Evolutionary conservation across 148 eudicot species (phyloP).

Genomic region (Arbutus unedo): DNA sequence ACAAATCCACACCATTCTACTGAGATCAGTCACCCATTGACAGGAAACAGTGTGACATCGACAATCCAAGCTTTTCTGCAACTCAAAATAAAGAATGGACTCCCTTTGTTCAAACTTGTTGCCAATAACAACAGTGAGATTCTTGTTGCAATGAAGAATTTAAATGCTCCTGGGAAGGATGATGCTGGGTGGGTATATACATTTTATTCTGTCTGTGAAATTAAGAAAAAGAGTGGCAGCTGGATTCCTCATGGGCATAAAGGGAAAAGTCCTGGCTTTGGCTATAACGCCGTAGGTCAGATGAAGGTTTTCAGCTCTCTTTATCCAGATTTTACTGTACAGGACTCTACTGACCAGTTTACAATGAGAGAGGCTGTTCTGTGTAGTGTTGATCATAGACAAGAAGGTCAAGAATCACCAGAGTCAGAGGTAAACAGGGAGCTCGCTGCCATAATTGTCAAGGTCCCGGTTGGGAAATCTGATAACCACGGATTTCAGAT

Average conservation of each 20-base stretch:
- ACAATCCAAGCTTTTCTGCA: conserved; percentile 62
- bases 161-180: conserved; percentile 38
- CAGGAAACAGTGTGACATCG: conserved; percentile 23
- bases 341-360: conserved; percentile 20
- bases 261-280: conserved; percentile 43
- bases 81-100: conserved; percentile 56
- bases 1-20: conserved; percentile 22
- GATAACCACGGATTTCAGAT: conserved; percentile 20
- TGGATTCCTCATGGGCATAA: conserved; percentile 68
- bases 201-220: conserved; percentile 64
- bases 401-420: conserved; percentile 26
- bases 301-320: conserved; percentile 60
- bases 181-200: conserved; percentile 59
- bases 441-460: conserved; percentile 64
- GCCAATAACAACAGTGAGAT: conserved; percentile 63
- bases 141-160: conserved; percentile 60
- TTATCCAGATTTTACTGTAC: conserved; percentile 22
- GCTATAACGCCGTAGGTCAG: conserved; percentile 63
- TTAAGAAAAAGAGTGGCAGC: conserved; percentile 50
- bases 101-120: conserved; percentile 69
- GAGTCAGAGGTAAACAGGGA: conserved; percentile 45
- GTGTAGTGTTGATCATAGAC: conserved; percentile 41
- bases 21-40: conserved; percentile 24
- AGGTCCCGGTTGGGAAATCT: conserved; percentile 24
- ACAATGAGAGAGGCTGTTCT: conserved; percentile 51